Conservation (phyloP, 768 basidiomycete genomes). For the Lentinula aciculospora region DNA sequence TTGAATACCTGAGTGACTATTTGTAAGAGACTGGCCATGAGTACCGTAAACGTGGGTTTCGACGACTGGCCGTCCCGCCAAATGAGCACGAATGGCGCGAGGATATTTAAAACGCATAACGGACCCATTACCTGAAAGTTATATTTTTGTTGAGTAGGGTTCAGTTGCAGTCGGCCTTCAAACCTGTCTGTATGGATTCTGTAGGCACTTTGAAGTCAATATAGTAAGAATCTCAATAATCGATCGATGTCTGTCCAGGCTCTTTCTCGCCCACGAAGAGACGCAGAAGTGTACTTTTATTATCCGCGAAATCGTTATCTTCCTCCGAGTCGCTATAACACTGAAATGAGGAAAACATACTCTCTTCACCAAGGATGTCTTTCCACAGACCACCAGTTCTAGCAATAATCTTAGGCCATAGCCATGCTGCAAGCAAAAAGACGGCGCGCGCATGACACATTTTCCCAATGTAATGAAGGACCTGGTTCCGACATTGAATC, state of each 20-base stretch:
- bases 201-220: conserved; percentile 5
- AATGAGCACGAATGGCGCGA: background rate
- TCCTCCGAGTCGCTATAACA: background rate
- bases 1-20: background rate
- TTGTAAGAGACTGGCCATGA: background rate
- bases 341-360: background rate
- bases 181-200: background rate
- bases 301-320: background rate
- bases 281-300: background rate
- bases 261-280: background rate
- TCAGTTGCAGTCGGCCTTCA: background rate
- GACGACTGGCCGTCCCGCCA: background rate
- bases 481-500: background rate
- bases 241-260: background rate
- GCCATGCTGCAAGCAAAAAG: background rate
- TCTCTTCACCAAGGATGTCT: background rate
- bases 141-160: background rate
- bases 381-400: background rate
- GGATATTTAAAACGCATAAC: background rate
- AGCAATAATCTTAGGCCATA: background rate
- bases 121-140: background rate
- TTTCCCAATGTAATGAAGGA: conserved; percentile 1
- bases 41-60: background rate
- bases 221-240: background rate
- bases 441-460: background rate